Evolutionary conservation across 352 stramenopile genomes (phyloP).

Genomic region (Phytophthora fragariaefolia): DNA sequence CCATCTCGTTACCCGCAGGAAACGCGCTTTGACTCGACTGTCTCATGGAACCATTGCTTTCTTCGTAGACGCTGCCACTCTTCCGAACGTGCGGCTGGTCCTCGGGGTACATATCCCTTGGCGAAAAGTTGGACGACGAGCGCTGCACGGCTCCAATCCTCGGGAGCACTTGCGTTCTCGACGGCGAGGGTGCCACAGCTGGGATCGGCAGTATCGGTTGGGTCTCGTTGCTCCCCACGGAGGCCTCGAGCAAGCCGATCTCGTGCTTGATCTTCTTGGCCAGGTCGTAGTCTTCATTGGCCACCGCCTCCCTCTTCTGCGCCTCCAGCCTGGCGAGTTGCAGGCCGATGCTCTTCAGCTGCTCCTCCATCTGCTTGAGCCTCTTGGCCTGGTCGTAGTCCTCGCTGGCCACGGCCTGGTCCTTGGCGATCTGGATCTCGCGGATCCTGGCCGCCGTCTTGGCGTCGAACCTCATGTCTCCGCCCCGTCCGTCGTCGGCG

Average conservation of each 20-base stretch:
- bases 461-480: slow-evolving; percentile 91
- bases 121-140: slow-evolving; percentile 61
- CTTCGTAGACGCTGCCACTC: slow-evolving; percentile 23
- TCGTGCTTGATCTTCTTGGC: slow-evolving; percentile 92
- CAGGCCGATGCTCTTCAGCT: slow-evolving; percentile 90
- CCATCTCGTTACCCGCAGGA: slow-evolving; percentile 24
- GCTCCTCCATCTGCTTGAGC: slow-evolving; percentile 86
- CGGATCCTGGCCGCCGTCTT: slow-evolving; percentile 89
- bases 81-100: slow-evolving; percentile 31
- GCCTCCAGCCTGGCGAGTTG: slow-evolving; percentile 88
- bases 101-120: slow-evolving; percentile 72
- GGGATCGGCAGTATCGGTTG: slow-evolving; percentile 59
- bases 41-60: slow-evolving; percentile 7
- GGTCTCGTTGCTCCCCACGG: slow-evolving; percentile 63
- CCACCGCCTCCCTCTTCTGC: slow-evolving; percentile 90
- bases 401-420: slow-evolving; percentile 86
- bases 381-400: slow-evolving; percentile 92
- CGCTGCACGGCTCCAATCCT: slow-evolving; percentile 41
- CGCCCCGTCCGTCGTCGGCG: slow-evolving; percentile 59
- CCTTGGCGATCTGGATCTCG: slow-evolving; percentile 89
- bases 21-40: slow-evolving; percentile 25
- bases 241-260: slow-evolving; percentile 74
- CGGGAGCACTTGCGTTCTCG: slow-evolving; percentile 56
- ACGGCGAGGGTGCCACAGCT: slow-evolving; percentile 23
- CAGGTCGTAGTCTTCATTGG: slow-evolving; percentile 92